Evolutionary conservation across 352 stramenopile genomes (phyloP), one percentile per base, ranked within the genome.

Genomic region (Globisporangium spiculum): DNA sequence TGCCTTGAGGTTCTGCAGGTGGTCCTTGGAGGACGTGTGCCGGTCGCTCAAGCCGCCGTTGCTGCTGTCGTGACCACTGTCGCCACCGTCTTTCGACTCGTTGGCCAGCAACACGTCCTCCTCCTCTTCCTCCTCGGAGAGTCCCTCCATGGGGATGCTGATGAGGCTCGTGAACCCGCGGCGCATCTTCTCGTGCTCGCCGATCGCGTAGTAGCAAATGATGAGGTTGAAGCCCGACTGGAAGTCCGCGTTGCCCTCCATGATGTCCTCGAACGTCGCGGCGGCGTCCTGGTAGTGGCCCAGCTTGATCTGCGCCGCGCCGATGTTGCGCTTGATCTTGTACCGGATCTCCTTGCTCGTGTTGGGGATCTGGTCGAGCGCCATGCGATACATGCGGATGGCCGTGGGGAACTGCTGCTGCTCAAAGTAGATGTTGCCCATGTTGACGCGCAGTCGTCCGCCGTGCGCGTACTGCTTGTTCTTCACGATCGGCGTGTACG

Each of bases 301-400:
- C 27, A 98, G 75, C 48, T 89, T 84, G 44, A 99, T 96, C 72
- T 98, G 97, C 7, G 95, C 90, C 4, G 94, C 97, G 26, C 95
- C 97, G 53, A 99, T 99, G 75, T 99, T 99, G 22, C 96, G 88
- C 64, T 98, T 97, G 76, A 99, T 98, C 75, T 98, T 98, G 76
- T 97, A 97, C 5, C 91, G 83, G 30, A 98, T 86, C 66, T 98
- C 88, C 75, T 98, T 98, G 71, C 93, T 96, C 54, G 88, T 97
- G 70, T 91, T 96, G 1, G 89, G 83, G 73, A 98, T 98, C 79
- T 99, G 97, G 65, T 99, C 97, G 36, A 99, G 77, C 27, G 97
- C 96, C 96, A 99, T 99, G 68, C 95, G 86, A 73, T 99, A 99
- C 89, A 98, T 98, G 69, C 96, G 97, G 44, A 99, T 98, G 0